Percentiles rank a stretch among this genome's conserved stretches.
Evolutionary conservation across 2,329 filamentous ascomycete genomes (phyloP).

Genomic region (Apiospora aurea): DNA sequence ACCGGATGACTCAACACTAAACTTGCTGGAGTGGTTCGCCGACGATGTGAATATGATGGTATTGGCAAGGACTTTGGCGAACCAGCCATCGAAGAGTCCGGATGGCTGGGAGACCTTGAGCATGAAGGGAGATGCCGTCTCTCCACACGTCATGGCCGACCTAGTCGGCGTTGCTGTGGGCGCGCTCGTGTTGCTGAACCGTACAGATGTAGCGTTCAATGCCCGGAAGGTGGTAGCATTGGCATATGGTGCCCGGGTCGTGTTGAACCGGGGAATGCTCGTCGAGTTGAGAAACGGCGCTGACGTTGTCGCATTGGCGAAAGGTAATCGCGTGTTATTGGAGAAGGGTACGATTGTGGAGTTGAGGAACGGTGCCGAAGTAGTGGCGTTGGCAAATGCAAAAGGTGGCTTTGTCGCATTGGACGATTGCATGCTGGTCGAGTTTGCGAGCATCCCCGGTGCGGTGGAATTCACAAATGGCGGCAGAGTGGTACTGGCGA

Average conservation of each 20-base stretch:
- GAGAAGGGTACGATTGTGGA: slow-evolving; percentile 10
- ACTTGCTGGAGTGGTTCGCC: slow-evolving; percentile 32
- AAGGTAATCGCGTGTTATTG: slow-evolving; percentile 26
- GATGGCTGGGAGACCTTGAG: slow-evolving; percentile 39
- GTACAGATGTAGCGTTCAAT: slow-evolving; percentile 28
- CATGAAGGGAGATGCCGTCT: slow-evolving; percentile 36
- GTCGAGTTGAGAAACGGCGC: slow-evolving; percentile 30
- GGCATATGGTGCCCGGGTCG: slow-evolving; percentile 25
- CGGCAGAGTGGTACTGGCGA: neutral
- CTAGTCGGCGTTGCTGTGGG: slow-evolving; percentile 25
- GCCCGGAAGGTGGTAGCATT: slow-evolving; percentile 27
- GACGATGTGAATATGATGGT: slow-evolving; percentile 38
- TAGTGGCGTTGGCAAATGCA: slow-evolving; percentile 18
- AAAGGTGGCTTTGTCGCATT: slow-evolving; percentile 8
- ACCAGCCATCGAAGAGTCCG: slow-evolving; percentile 42
- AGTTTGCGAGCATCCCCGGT: neutral
- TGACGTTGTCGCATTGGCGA: slow-evolving; percentile 26
- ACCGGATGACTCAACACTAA: slow-evolving; percentile 37
- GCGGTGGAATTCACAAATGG: neutral
- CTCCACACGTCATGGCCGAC: slow-evolving; percentile 33
- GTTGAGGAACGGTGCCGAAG: slow-evolving; percentile 28
- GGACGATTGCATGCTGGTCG: neutral
- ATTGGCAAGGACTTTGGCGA: slow-evolving; percentile 37
- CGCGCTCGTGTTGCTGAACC: slow-evolving; percentile 26
- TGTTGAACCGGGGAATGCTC: slow-evolving; percentile 24